A percentile compares a stretch with the other conserved stretches of the same genome.
Conservation (phyloP, 2,329 filamentous ascomycete genomes). For the Apiospora sp. region DNA sequence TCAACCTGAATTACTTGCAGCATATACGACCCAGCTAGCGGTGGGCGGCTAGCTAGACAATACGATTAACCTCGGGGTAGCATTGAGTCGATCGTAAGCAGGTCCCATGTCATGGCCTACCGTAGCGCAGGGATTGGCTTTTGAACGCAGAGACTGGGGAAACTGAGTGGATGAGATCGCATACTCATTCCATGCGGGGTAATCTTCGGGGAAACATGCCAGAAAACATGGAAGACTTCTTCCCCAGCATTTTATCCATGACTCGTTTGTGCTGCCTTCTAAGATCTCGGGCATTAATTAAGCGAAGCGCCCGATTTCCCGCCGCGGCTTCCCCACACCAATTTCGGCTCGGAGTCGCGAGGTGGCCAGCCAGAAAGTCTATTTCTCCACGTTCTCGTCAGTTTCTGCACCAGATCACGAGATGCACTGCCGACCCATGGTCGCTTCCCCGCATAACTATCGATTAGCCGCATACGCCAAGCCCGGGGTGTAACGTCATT, state of each 20-base stretch:
- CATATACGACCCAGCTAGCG: not conserved
- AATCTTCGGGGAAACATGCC: not conserved
- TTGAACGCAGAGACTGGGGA: not conserved
- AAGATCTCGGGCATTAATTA: constrained; percentile 15
- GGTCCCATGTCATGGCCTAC: not conserved
- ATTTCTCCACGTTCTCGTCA: not conserved
- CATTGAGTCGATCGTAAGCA: not conserved
- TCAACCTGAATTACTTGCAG: too few relatives aligned
- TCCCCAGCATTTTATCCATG: not conserved
- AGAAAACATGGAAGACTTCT: not conserved
- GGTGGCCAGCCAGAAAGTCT: not conserved
- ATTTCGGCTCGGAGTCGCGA: constrained; percentile 7
- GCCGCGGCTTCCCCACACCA: not conserved
- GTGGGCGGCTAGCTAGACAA: not conserved
- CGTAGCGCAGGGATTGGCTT: not conserved
- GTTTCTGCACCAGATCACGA: not conserved
- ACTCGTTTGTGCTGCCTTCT: not conserved
- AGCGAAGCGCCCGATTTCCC: constrained; percentile 5
- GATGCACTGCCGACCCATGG: constrained; percentile 7
- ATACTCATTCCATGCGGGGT: not conserved
- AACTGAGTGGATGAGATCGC: not conserved
- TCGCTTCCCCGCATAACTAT: constrained; percentile 14
- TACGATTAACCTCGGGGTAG: not conserved
- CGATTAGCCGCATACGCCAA: constrained; percentile 3
- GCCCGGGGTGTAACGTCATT: not conserved